Evolutionary conservation across 352 stramenopile species (phyloP).

Genomic region (Blastocystis sp.): DNA sequence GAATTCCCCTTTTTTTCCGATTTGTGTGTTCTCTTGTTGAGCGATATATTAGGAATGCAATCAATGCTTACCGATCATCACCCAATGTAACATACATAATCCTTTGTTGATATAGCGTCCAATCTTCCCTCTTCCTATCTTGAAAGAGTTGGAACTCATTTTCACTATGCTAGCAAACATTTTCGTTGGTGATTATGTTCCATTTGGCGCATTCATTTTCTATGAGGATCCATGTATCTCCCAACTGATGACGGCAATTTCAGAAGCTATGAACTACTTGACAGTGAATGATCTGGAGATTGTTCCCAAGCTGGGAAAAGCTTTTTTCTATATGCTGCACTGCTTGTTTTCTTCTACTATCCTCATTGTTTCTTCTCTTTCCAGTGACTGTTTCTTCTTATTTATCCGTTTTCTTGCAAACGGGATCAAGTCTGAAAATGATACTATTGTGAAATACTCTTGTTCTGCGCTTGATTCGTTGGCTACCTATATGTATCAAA

Average conservation of each 20-base stretch:
- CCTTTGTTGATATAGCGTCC: not conserved
- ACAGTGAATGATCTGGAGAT: not conserved
- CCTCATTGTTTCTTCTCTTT: not conserved
- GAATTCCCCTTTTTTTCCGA: not conserved
- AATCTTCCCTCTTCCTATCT: not conserved
- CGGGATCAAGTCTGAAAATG: slow-evolving; percentile 14
- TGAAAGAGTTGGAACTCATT: not conserved
- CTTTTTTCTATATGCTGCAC: not conserved
- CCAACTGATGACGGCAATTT: not conserved
- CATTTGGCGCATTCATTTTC: slow-evolving; percentile 21
- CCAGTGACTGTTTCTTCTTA: not conserved
- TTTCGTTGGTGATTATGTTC: not conserved
- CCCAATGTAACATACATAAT: not conserved
- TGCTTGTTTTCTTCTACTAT: not conserved
- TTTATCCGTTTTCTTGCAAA: not conserved
- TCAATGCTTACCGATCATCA: not conserved
- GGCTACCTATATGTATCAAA: slow-evolving; percentile 20
- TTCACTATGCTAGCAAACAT: not conserved
- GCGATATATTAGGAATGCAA: not conserved
- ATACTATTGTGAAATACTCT: not conserved
- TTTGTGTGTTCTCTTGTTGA: not conserved
- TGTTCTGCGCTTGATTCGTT: not conserved
- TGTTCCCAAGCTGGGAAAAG: not conserved
- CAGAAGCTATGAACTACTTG: not conserved
- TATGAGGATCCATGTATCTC: not conserved